Evolutionary conservation across 108 stramenopile genomes (phyloP), one percentile per base, ranked within the genome.

Genomic region (Discostella pseudostelligera): DNA sequence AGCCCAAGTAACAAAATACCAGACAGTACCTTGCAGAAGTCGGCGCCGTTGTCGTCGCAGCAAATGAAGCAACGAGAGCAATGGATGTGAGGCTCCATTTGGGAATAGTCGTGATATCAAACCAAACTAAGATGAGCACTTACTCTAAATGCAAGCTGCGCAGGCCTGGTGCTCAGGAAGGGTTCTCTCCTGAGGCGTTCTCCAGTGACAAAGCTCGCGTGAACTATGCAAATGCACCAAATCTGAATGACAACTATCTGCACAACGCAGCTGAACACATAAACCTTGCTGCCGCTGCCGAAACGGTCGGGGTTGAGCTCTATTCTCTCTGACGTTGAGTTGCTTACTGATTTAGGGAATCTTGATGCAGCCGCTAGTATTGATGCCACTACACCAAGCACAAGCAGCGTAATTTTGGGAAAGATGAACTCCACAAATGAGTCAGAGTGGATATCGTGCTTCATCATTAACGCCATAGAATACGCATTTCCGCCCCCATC

Each of bases 101-200:
- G 10, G 25, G 10, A 24, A 50, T 50, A 11, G 22, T 19, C 49
- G 1, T 16, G 12, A 46, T 16, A 46, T 3, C 49, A 50, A 3
- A 14, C 36, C 13, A 68, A 26, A 5, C 78, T 39, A 22, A 48
- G 44, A 9, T 16, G 22, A 4, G 65, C 53, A 48, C 82, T 58
- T 17, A 87, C 81, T 47, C 91, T 83, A 55, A 76, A 87, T 4
- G 88, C 76, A 16, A 92, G 82, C 65, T 92, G 91, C n/a, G 86
- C 86, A 19, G 87, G 86, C 21, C 91, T 59, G 14, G 91, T 92
- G 47, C 78, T 79, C n/a, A 92, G 72, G 60, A 92, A 92, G 4
- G 84, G 85, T 64, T 92, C 85, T 39, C 67, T 61, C 24, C 67
- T 76, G 46, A 92, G 72, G 1, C 67, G 65, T 63, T 62, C 54